Percentiles rank a stretch among this genome's conserved stretches.
phyloP scores from a whole-genome alignment of 805 yeast genomes.

The Starmera quercuum region DNA sequence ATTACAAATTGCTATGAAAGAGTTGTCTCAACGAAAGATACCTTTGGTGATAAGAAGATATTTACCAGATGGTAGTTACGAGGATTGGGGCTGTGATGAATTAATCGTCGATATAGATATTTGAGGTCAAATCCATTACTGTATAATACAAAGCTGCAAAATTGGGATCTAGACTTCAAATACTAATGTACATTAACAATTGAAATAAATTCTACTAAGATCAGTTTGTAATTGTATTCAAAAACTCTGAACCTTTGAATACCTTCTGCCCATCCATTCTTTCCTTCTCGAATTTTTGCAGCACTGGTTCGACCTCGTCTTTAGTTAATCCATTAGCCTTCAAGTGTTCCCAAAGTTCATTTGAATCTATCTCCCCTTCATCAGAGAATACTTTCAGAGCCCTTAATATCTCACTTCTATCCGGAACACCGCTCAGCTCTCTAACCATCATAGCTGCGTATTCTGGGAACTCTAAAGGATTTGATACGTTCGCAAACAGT shows the following conservation, averaged over 20 bases:
- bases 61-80: constrained; percentile 93
- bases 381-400: constrained; percentile 49
- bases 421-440: constrained; percentile 43
- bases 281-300: constrained; percentile 48
- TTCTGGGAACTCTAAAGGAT: constrained; percentile 50
- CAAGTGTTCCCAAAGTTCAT: constrained; percentile 41
- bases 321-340: constrained; percentile 31
- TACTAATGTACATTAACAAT: no score
- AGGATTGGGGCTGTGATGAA: constrained; percentile 99
- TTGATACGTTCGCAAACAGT: constrained; percentile 36
- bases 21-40: constrained; percentile 86
- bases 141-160: no score
- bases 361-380: constrained; percentile 39
- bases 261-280: constrained; percentile 47
- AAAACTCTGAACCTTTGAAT: constrained; percentile 58
- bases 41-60: constrained; percentile 95
- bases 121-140: no score
- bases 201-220: no score
- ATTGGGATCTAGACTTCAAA: no score
- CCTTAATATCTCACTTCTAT: constrained; percentile 42
- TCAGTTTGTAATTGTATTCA: constrained; percentile 27
- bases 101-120: constrained; percentile 68
- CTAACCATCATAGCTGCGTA: constrained; percentile 57
- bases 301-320: constrained; percentile 40
- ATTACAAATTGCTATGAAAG: constrained; percentile 95